Base-by-base conservation (phyloP, 169 alveolate species). In the Theileria parva region DNA sequence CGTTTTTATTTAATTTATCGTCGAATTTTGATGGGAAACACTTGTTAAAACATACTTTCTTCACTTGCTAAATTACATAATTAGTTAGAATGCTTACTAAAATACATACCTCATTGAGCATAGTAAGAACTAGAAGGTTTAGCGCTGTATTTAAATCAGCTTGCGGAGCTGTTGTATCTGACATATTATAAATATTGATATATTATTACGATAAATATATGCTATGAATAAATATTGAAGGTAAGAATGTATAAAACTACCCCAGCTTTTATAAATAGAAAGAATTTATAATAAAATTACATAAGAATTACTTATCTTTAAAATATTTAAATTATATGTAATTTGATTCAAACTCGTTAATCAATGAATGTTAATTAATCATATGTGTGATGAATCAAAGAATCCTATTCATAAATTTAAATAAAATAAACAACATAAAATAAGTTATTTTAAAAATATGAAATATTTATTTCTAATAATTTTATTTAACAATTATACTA, bases 1-100 rank as follows among this genome's bases (percentile, higher is more conserved):
- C 96, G 53, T 63, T 73, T 86, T 92, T 92, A 59, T 88, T 81
- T 88, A 94, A 66, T 64, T 85, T 73, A 73, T 92, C 96, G 25
- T 88, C 91, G 72, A 94, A 92, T 61, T 88, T 88, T 53, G 70
- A 85, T 74, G 92, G 92, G 57, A 94, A 89, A 68, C 97, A 94
- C 77, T 94, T 94, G 75, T 91, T 93, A 74, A 93, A 93, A 79
- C 97, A 94, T 4, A 94, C 93, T 85, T 94, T 93, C 79, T 92
- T 79, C 65, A 93, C 95, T 92, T 94, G 93, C 95, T 89, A 72
- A 34, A 50, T 34, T 8, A 21, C 21, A 15, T 17, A 53, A 9
- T 34, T 25, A 51, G 19, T 5, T 27, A 60, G 15, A 63, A 63
- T 23, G 19, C 9, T 34, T 21, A 28, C 34, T 0, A 19, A 17